These are phyloP conservation scores for Aspergillus latus DNA, from an alignment of 2,329 filamentous ascomycete species.

Conservation along the genomic window DNA sequence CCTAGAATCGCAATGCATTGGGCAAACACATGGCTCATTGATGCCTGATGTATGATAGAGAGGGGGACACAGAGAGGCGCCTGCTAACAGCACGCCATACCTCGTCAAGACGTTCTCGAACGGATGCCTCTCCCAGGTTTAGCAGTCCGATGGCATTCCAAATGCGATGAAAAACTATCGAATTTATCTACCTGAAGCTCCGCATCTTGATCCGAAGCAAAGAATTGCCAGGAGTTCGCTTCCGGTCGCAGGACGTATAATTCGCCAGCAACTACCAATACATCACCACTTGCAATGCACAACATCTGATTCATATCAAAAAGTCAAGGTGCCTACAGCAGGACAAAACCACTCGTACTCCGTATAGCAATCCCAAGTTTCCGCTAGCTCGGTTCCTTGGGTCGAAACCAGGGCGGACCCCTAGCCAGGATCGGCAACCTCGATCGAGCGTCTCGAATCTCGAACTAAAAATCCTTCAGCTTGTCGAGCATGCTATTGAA, in stretches of 20 bases:
- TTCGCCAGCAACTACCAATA: no score
- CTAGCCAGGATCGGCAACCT: neutral
- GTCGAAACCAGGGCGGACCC: neutral
- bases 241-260: no score
- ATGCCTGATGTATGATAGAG: constrained; percentile 1
- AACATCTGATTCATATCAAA: no score
- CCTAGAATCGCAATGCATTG: neutral
- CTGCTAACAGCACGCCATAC: constrained; percentile 6
- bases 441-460: neutral
- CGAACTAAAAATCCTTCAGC: neutral
- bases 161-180: no score
- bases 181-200: neutral
- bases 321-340: no score
- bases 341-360: constrained; percentile 4
- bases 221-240: no score
- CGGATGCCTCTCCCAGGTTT: neutral
- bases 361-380: neutral
- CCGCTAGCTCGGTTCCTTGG: neutral
- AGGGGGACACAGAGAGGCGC: neutral
- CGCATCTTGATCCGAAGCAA: no score
- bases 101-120: constrained; percentile 2
- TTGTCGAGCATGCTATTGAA: neutral
- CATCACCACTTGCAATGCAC: no score
- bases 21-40: neutral
- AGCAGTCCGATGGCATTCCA: no score